A percentile compares a stretch with the other conserved stretches of the same genome.
These are phyloP conservation scores for Pythium phragmiticola DNA, from an alignment of 352 stramenopile genomes.

Conservation along the genomic window DNA sequence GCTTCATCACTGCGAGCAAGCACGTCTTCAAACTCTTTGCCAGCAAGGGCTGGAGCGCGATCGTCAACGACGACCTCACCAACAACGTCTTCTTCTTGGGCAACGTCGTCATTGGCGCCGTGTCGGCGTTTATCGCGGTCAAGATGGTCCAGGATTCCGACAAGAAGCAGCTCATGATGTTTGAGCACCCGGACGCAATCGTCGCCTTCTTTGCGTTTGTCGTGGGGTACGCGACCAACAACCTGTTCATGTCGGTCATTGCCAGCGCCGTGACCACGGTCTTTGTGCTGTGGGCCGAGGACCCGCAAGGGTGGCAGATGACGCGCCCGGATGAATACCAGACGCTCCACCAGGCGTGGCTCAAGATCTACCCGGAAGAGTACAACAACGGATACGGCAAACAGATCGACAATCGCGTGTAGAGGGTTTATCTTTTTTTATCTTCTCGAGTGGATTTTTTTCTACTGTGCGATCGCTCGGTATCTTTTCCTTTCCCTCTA, in stretches of 20 bases:
- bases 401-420: conserved; percentile 33
- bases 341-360: conserved; percentile 68
- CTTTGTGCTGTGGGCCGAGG: conserved; percentile 84
- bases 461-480: too few species aligned
- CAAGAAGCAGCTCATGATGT: conserved; percentile 54
- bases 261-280: conserved; percentile 75
- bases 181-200: conserved; percentile 62
- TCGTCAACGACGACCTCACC: conserved; percentile 89
- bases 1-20: conserved; percentile 72
- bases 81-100: conserved; percentile 84
- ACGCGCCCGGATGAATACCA: conserved; percentile 73
- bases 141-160: conserved; percentile 50
- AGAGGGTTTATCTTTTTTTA: not conserved
- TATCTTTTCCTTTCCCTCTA: too few species aligned
- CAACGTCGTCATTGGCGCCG: conserved; percentile 68
- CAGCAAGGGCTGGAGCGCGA: conserved; percentile 81
- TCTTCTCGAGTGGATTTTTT: not conserved
- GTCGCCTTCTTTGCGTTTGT: conserved; percentile 74
- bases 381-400: conserved; percentile 85
- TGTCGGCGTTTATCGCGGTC: conserved; percentile 66
- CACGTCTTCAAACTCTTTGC: conserved; percentile 82
- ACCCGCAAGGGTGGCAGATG: conserved; percentile 71
- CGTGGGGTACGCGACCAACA: conserved; percentile 74
- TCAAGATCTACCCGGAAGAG: conserved; percentile 80
- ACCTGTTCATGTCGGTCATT: conserved; percentile 73